Evolutionary conservation across 345 rosid genomes (phyloP).

Genomic region (Psidium friedrichsthalianum): DNA sequence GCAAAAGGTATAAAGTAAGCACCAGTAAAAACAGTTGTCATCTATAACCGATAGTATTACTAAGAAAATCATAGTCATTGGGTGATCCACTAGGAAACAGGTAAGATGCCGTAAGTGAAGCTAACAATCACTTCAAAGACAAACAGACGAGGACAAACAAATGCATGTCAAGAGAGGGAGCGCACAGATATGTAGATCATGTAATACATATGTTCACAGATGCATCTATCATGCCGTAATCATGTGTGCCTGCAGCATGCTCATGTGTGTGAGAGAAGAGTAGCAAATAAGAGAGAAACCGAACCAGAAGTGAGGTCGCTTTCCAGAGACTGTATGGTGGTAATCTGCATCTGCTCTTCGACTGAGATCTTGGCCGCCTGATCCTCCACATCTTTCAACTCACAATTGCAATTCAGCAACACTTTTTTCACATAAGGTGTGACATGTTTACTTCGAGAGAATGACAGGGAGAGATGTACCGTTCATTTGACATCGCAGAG

Average conservation of each 20-base stretch:
- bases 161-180: not conserved
- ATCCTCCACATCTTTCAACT: conserved; percentile 57
- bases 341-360: conserved; percentile 53
- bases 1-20: not conserved
- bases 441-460: not conserved
- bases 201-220: not conserved
- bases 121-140: not conserved
- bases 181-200: not conserved
- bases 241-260: not conserved
- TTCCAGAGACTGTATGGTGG: conserved; percentile 44
- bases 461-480: conserved; percentile 17
- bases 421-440: not conserved
- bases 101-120: not conserved
- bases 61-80: not conserved
- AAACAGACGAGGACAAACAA: not conserved
- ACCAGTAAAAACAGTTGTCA: not conserved
- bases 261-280: not conserved
- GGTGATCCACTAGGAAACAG: not conserved
- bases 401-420: not conserved
- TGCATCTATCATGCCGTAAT: not conserved
- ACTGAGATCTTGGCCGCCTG: conserved; percentile 45
- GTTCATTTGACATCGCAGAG: conserved; percentile 71
- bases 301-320: conserved; percentile 44
- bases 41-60: not conserved
- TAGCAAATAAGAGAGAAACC: not conserved